Conservation (phyloP, 495 filamentous ascomycete genomes). For the Emericellopsis terricola region DNA sequence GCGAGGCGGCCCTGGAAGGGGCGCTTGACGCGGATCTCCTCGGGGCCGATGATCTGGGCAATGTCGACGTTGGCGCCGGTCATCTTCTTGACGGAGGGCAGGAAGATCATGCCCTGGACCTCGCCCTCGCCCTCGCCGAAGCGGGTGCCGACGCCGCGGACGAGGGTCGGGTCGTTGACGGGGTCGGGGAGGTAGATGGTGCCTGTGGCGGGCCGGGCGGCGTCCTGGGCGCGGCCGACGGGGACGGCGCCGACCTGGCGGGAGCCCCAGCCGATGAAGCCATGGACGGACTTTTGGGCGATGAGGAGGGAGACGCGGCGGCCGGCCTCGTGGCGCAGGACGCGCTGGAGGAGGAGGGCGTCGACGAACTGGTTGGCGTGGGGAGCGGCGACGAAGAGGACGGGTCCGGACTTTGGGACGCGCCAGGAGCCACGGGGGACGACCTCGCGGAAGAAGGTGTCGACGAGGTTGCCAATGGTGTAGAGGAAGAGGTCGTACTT, state of each 20-base stretch:
- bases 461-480: constrained; percentile 67
- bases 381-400: constrained; percentile 94
- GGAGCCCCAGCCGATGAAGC: constrained; percentile 71
- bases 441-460: constrained; percentile 95
- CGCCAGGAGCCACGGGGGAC: constrained; percentile 90
- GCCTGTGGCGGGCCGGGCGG: constrained; percentile 59
- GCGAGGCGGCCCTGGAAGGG: constrained; percentile 56
- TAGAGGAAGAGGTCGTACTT: constrained; percentile 71
- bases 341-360: constrained; percentile 81
- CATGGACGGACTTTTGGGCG: constrained; percentile 83
- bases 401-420: constrained; percentile 67
- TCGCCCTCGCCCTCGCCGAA: constrained; percentile 53
- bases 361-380: constrained; percentile 99
- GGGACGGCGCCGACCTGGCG: constrained; percentile 68
- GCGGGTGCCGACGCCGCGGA: constrained; percentile 73
- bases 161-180: constrained; percentile 60
- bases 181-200: constrained; percentile 86
- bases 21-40: constrained; percentile 75
- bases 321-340: constrained; percentile 64
- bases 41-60: constrained; percentile 55
- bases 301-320: constrained; percentile 84
- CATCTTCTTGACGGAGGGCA: constrained; percentile 65
- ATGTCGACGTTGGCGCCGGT: constrained; percentile 64
- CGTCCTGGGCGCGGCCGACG: constrained; percentile 79
- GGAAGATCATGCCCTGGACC: constrained; percentile 64